Percentiles rank a stretch among this genome's conserved stretches.
These are phyloP conservation scores for Plicaturopsis crispa DNA, from an alignment of 768 basidiomycete species.

Conservation along the genomic window DNA sequence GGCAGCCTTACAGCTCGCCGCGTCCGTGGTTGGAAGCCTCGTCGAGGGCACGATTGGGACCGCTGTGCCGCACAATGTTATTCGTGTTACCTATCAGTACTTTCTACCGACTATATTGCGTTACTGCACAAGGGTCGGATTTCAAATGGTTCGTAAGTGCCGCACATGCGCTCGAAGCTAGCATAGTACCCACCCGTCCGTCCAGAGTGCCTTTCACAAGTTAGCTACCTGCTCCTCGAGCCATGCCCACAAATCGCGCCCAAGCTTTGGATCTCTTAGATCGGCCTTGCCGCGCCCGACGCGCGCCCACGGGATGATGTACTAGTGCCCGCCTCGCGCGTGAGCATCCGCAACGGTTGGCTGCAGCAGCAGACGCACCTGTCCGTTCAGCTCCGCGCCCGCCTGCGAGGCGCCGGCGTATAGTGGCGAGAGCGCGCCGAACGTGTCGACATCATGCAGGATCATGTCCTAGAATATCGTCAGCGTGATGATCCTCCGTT, in stretches of 20 bases:
- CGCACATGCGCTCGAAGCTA: too few relatives aligned
- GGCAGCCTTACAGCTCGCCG: too few relatives aligned
- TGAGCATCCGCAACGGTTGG: neutral
- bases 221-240: constrained; percentile 4
- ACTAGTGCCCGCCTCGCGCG: neutral
- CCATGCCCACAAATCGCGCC: constrained; percentile 4
- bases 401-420: constrained; percentile 25
- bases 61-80: too few relatives aligned
- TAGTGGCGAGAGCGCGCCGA: constrained; percentile 23
- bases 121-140: too few relatives aligned
- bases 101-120: too few relatives aligned
- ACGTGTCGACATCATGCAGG: neutral
- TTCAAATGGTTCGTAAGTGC: too few relatives aligned
- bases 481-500: neutral
- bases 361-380: constrained; percentile 11
- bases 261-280: constrained; percentile 2
- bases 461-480: neutral
- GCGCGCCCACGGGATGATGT: constrained; percentile 7
- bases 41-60: too few relatives aligned
- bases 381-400: constrained; percentile 13
- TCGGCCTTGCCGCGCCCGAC: neutral
- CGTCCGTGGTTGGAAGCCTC: too few relatives aligned
- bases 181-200: too few relatives aligned
- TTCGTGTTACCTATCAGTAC: too few relatives aligned
- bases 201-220: too few relatives aligned